These are phyloP conservation scores for Lactifluus piperatus DNA, from an alignment of 768 basidiomycete genomes.

Conservation along the genomic window DNA sequence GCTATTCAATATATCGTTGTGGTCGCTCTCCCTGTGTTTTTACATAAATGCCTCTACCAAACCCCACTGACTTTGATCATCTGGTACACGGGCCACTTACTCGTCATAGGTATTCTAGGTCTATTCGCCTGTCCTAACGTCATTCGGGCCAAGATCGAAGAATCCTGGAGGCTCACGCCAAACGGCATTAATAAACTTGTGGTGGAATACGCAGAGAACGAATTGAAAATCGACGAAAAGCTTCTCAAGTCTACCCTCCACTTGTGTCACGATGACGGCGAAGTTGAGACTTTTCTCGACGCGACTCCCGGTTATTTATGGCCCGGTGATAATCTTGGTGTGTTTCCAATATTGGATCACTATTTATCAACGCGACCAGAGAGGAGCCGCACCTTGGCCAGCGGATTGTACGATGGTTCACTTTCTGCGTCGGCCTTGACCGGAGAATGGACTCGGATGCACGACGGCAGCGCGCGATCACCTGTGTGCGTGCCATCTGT, in stretches of 20 bases:
- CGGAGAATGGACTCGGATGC: slow-evolving; percentile 4
- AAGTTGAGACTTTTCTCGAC: neutral
- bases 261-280: neutral
- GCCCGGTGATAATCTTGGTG: too few relatives aligned
- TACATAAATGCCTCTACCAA: neutral
- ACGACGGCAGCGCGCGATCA: slow-evolving; percentile 9
- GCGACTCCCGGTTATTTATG: neutral
- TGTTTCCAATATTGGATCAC: neutral
- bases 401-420: slow-evolving; percentile 3
- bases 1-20: neutral
- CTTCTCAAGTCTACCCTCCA: neutral
- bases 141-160: neutral
- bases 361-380: neutral
- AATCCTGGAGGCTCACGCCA: neutral
- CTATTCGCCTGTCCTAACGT: neutral
- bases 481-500: slow-evolving; percentile 5
- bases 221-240: neutral
- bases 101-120: neutral
- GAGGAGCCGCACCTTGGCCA: neutral
- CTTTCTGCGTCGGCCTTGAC: neutral
- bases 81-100: neutral
- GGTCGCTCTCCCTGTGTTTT: neutral
- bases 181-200: neutral
- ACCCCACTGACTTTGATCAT: neutral
- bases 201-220: neutral